A percentile compares a stretch with the other conserved stretches of the same genome.
phyloP scores from a whole-genome alignment of 108 stramenopile genomes.

The Discostella stelligeroides region DNA sequence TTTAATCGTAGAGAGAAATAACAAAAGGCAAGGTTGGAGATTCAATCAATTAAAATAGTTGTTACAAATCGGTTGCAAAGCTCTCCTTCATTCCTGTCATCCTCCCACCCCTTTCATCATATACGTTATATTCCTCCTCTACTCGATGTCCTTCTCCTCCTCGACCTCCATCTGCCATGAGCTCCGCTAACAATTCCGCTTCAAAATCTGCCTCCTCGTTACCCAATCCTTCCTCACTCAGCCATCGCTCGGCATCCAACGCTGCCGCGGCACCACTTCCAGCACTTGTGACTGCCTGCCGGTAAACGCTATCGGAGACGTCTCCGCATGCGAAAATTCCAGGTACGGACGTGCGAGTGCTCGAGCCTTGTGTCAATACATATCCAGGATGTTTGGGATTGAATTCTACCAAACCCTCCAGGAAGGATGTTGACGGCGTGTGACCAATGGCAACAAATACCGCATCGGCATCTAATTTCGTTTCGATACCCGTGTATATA shows the following conservation, averaged over 20 bases:
- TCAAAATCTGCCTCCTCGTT: slow-evolving; percentile 87
- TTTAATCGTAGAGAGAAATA: no score
- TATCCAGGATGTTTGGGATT: slow-evolving; percentile 86
- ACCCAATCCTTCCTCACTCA: slow-evolving; percentile 88
- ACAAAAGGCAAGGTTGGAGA: slow-evolving; percentile 99
- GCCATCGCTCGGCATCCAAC: slow-evolving; percentile 94
- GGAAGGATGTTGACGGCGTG: slow-evolving; percentile 86
- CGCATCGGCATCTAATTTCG: slow-evolving; percentile 64
- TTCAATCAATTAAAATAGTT: no score
- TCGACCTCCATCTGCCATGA: slow-evolving; percentile 57
- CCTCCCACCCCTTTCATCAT: slow-evolving; percentile 81
- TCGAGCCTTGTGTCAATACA: slow-evolving; percentile 58
- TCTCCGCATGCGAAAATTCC: slow-evolving; percentile 97
- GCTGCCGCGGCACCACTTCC: slow-evolving; percentile 96
- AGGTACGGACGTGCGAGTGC: slow-evolving; percentile 83
- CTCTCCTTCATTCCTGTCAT: slow-evolving; percentile 82
- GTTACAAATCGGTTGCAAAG: slow-evolving; percentile 64
- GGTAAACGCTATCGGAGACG: slow-evolving; percentile 91
- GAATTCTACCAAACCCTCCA: slow-evolving; percentile 83
- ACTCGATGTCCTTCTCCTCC: slow-evolving; percentile 5
- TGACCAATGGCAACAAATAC: slow-evolving; percentile 97
- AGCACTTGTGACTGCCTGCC: slow-evolving; percentile 94
- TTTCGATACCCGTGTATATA: slow-evolving; percentile 61
- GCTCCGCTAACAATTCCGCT: slow-evolving; percentile 82
- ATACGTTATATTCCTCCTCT: slow-evolving; percentile 78